Conservation (phyloP, 371 early-diverging fungal genomes). For the Mortierella polycephala region DNA sequence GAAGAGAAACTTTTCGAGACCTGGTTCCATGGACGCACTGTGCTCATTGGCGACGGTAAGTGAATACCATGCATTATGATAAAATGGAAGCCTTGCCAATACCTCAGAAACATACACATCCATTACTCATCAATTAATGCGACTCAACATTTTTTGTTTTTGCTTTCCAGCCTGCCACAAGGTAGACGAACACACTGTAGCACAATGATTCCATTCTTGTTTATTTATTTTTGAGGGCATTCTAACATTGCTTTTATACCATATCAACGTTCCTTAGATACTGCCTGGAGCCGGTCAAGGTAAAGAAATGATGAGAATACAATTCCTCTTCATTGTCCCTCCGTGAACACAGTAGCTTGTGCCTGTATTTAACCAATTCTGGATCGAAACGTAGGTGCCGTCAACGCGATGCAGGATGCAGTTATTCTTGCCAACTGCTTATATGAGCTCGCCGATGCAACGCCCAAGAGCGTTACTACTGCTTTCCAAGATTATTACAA, state of each 20-base stretch:
- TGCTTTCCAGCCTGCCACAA: background rate
- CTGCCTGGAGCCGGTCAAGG: no score
- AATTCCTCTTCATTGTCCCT: no score
- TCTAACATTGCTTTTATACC: no score
- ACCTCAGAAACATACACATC: background rate
- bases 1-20: conserved; percentile 31
- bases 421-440: conserved; percentile 16
- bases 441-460: background rate
- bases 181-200: background rate
- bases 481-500: conserved; percentile 9
- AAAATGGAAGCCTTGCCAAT: background rate
- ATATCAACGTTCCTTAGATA: background rate
- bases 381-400: conserved; percentile 3
- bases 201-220: no score
- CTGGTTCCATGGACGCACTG: conserved; percentile 12
- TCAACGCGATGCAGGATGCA: conserved; percentile 20
- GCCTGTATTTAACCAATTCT: no score
- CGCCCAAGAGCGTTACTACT: background rate
- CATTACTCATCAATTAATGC: background rate
- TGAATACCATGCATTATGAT: background rate
- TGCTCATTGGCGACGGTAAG: conserved; percentile 26
- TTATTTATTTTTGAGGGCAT: no score
- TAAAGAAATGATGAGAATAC: no score
- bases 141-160: background rate
- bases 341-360: no score